Evolutionary conservation across 805 yeast genomes (phyloP).

Genomic region (Barnettozyma wickerhamii): DNA sequence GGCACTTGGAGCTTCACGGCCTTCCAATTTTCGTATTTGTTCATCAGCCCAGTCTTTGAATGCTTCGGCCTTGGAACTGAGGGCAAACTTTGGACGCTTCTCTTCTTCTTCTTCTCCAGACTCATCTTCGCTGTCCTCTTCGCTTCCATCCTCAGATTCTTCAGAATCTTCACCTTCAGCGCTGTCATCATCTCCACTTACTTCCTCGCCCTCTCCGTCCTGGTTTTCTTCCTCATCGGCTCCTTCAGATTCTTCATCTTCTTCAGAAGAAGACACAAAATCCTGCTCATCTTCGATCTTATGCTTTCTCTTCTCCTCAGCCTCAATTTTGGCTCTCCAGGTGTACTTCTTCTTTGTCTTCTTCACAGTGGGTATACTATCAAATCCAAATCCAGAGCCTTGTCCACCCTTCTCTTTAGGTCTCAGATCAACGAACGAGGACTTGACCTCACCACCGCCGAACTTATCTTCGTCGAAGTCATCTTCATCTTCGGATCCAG

Average conservation of each 20-base stretch:
- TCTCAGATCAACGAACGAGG: constrained; percentile 66
- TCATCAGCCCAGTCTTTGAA: constrained; percentile 89
- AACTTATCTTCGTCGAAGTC: constrained; percentile 23
- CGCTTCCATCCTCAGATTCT: constrained; percentile 30
- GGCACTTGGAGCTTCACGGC: constrained; percentile 48
- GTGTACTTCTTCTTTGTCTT: constrained; percentile 56
- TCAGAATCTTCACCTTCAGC: constrained; percentile 26
- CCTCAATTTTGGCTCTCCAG: constrained; percentile 62
- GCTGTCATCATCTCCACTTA: constrained; percentile 22
- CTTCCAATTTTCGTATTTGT: constrained; percentile 61
- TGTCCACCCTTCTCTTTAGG: constrained; percentile 56
- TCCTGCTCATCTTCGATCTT: constrained; percentile 58
- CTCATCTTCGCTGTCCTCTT: constrained; percentile 30
- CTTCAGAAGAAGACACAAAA: constrained; percentile 37
- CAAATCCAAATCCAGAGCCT: constrained; percentile 70
- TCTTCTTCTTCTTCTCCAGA: constrained; percentile 28
- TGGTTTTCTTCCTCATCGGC: constrained; percentile 12
- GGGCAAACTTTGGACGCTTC: constrained; percentile 37
- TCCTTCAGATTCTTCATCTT: constrained; percentile 12
- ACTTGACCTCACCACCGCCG: constrained; percentile 15
- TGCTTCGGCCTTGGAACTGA: constrained; percentile 47
- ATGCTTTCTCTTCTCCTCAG: constrained; percentile 39
- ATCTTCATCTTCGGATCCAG: constrained; percentile 16
- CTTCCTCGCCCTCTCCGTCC: constrained; percentile 22
- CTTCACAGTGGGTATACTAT: constrained; percentile 46